Evolutionary conservation across 176 grass and related monocot genomes (phyloP).

Genomic region (Alloteropsis semialata): DNA sequence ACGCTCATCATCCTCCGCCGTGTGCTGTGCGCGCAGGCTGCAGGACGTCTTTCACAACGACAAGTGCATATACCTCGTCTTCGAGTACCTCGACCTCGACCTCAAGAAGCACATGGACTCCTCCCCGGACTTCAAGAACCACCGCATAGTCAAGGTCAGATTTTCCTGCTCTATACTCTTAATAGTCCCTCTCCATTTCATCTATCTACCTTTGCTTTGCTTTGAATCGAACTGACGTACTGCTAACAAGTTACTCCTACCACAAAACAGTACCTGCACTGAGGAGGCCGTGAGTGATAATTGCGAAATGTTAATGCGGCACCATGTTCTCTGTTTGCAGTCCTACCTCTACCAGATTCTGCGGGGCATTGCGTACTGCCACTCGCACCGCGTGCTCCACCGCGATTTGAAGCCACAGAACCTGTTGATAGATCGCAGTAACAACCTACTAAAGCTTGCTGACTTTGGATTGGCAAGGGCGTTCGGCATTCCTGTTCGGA

Average conservation of each 20-base stretch:
- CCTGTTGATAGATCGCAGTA: conserved; percentile 77
- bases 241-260: not conserved
- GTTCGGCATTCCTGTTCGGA: conserved; percentile 78
- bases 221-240: not conserved
- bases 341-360: conserved; percentile 88
- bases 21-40: conserved; percentile 48
- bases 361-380: conserved; percentile 83
- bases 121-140: conserved; percentile 76
- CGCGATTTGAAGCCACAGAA: conserved; percentile 95
- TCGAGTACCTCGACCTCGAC: conserved; percentile 95
- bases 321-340: conserved; percentile 4
- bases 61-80: conserved; percentile 82
- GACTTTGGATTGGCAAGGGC: conserved; percentile 96
- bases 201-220: not conserved
- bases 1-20: no score
- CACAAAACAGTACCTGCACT: not conserved
- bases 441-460: conserved; percentile 81
- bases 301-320: conserved; percentile 1
- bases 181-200: no score
- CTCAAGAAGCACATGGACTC: conserved; percentile 98
- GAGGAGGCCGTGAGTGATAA: no score
- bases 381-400: conserved; percentile 89
- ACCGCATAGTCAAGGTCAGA: conserved; percentile 63
- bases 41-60: conserved; percentile 85
- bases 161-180: not conserved